phyloP scores from a whole-genome alignment of 208 protist species.

The Borovskyia barvae region DNA sequence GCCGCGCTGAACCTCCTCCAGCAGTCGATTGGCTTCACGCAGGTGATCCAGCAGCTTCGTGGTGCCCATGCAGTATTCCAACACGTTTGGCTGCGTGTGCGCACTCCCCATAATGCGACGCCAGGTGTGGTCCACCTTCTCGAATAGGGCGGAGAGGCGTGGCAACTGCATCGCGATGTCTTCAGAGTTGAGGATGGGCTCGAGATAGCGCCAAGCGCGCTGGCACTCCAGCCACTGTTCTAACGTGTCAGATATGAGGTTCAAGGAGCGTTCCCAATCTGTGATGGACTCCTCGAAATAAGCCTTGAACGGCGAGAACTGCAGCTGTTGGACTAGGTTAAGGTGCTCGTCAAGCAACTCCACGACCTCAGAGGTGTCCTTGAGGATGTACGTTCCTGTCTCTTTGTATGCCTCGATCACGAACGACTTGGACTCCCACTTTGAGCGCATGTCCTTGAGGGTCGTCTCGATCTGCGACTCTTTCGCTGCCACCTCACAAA shows the following conservation, averaged over 20 bases:
- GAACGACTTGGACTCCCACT: conserved; percentile 93
- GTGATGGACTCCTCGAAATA: conserved; percentile 94
- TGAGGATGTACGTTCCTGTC: conserved; percentile 94
- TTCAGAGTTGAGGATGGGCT: conserved; percentile 96
- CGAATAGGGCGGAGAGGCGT: conserved; percentile 92
- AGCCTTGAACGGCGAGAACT: conserved; percentile 95
- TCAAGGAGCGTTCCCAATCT: conserved; percentile 94
- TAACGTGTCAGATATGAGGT: conserved; percentile 92
- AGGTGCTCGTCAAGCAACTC: conserved; percentile 96
- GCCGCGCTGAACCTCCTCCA: conserved; percentile 96
- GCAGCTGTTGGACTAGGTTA: conserved; percentile 95
- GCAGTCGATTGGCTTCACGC: conserved; percentile 90
- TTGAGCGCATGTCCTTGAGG: conserved; percentile 95
- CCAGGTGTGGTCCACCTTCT: conserved; percentile 96
- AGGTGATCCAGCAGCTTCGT: conserved; percentile 95
- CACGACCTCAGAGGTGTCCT: conserved; percentile 89
- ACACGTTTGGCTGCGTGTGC: conserved; percentile 84
- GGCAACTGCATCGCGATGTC: conserved; percentile 96
- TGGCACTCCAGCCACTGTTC: conserved; percentile 97
- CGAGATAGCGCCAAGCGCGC: conserved; percentile 95
- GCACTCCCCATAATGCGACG: conserved; percentile 89
- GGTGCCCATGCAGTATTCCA: conserved; percentile 93
- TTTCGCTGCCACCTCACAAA: conserved; percentile 96
- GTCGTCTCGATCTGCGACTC: conserved; percentile 96
- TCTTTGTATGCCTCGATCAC: conserved; percentile 92